Percentiles rank a stretch among this genome's conserved stretches.
phyloP scores from a whole-genome alignment of 2,329 filamentous ascomycete genomes.

The Rutstroemia sp. region DNA sequence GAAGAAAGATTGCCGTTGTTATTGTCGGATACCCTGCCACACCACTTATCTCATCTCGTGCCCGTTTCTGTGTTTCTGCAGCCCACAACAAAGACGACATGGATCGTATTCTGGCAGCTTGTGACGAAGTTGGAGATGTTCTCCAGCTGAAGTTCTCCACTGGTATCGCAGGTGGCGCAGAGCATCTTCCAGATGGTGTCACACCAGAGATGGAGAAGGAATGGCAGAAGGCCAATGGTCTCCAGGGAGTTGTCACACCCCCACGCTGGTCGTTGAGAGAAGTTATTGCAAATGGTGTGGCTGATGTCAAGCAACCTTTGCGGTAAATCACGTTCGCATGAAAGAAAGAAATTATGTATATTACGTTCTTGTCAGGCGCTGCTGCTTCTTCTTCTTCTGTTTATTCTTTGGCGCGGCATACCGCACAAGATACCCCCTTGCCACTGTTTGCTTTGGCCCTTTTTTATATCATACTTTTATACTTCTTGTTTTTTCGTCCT shows the following conservation, averaged over 20 bases:
- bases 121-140: constrained; percentile 86
- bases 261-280: constrained; percentile 66
- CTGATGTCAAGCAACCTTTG: constrained; percentile 59
- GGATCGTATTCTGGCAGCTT: constrained; percentile 80
- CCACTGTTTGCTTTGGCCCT: not conserved
- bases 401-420: constrained; percentile 7
- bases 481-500: not conserved
- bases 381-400: not conserved
- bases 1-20: constrained; percentile 94
- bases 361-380: constrained; percentile 6
- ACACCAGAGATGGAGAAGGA: constrained; percentile 65
- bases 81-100: constrained; percentile 98
- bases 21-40: constrained; percentile 97
- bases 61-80: constrained; percentile 90
- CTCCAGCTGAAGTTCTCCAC: constrained; percentile 97
- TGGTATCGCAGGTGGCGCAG: constrained; percentile 81
- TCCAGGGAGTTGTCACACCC: constrained; percentile 41
- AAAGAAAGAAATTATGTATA: constrained; percentile 9
- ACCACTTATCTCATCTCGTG: constrained; percentile 87
- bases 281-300: constrained; percentile 60
- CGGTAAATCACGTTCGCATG: constrained; percentile 35
- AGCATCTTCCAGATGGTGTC: constrained; percentile 65
- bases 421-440: constrained; percentile 10
- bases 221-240: constrained; percentile 51
- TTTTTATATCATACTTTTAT: constrained; percentile 2